Evolutionary conservation across 78 protist genomes (phyloP).

Genomic region (Dictyostelium firmibasis): DNA sequence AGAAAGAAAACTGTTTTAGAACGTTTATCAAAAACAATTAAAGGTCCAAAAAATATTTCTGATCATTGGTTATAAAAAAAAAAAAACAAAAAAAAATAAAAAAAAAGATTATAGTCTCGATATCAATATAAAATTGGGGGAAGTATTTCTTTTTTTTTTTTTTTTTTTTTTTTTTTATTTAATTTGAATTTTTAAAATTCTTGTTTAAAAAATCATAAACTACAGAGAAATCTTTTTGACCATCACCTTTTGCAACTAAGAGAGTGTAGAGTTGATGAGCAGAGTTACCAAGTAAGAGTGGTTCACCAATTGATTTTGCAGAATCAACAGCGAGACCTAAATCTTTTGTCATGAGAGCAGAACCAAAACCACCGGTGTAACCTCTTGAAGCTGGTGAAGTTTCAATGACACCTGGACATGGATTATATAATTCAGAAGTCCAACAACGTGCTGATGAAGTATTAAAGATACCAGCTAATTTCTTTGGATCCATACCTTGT

Average conservation of each 20-base stretch:
- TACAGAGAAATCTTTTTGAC: conserved; percentile 78
- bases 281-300: conserved; percentile 77
- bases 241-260: conserved; percentile 64
- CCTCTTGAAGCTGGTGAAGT: conserved; percentile 82
- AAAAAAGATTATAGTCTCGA: too few relatives aligned
- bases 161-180: neutral
- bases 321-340: conserved; percentile 91
- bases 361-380: conserved; percentile 96
- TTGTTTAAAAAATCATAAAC: conserved; percentile 80
- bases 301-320: conserved; percentile 80
- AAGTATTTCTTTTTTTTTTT: neutral
- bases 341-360: conserved; percentile 94
- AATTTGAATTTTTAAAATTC: conserved; percentile 2
- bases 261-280: conserved; percentile 81
- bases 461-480: conserved; percentile 93
- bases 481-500: conserved; percentile 94
- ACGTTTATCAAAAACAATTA: conserved; percentile 40
- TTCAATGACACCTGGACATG: conserved; percentile 94
- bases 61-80: conserved; percentile 56
- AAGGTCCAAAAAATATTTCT: conserved; percentile 56
- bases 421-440: conserved; percentile 96
- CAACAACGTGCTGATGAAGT: conserved; percentile 95
- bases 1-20: conserved; percentile 72
- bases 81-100: neutral
- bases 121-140: too few relatives aligned